A percentile compares a stretch with the other conserved stretches of the same genome.
Evolutionary conservation across 176 grass and related monocot genomes (phyloP).

Genomic region (Cenchrus purpureus): DNA sequence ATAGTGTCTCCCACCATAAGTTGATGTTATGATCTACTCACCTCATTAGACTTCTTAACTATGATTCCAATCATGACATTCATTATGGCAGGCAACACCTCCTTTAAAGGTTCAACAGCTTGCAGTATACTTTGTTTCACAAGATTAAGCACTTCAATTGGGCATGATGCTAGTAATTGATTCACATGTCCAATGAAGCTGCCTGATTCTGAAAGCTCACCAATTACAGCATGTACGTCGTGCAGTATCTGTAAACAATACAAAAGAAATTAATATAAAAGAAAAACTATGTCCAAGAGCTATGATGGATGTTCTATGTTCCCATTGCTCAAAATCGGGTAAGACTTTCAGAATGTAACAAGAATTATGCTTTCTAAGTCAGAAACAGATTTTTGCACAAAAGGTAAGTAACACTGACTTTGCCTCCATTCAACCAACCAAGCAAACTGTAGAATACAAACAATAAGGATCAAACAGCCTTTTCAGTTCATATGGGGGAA

Average conservation of each 20-base stretch:
- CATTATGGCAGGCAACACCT: slow-evolving; percentile 78
- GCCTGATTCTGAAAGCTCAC: slow-evolving; percentile 74
- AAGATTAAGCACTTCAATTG: slow-evolving; percentile 69
- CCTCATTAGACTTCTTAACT: slow-evolving; percentile 93
- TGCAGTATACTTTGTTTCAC: slow-evolving; percentile 89
- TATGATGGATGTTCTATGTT: background rate
- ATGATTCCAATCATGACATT: slow-evolving; percentile 82
- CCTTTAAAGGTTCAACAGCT: slow-evolving; percentile 66
- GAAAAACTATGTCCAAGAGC: background rate
- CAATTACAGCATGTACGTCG: slow-evolving; percentile 66
- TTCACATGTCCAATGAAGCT: slow-evolving; percentile 64
- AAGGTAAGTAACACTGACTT: background rate
- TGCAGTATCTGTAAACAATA: slow-evolving; percentile 76
- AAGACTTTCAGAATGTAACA: slow-evolving; percentile 3
- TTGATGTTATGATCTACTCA: slow-evolving; percentile 34
- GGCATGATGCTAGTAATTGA: slow-evolving; percentile 70
- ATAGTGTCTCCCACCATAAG: slow-evolving; percentile 1
- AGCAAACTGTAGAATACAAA: background rate
- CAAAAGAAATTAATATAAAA: slow-evolving; percentile 16
- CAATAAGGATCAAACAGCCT: background rate
- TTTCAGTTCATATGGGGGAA: background rate
- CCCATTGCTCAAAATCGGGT: background rate
- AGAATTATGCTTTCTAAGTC: background rate
- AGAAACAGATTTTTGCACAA: slow-evolving; percentile 7
- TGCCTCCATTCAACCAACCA: background rate